phyloP scores from a whole-genome alignment of 306 rosid genomes.

The Fragaria vesca region DNA sequence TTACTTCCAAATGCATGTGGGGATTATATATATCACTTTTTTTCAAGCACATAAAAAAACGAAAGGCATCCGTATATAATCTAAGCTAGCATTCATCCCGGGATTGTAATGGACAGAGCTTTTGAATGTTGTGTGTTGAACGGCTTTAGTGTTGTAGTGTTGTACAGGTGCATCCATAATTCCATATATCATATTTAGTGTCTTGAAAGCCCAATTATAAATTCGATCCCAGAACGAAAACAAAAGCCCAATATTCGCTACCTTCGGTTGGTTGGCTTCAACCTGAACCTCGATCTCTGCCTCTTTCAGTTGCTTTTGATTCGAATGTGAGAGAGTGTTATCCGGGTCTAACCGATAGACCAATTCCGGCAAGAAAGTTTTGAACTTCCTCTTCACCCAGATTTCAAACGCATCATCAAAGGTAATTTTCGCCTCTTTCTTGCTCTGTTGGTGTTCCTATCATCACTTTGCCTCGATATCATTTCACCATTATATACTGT shows the following conservation, averaged over 20 bases:
- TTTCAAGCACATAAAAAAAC: too few relatives aligned
- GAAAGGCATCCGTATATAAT: too few relatives aligned
- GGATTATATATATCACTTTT: background rate
- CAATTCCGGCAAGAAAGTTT: background rate
- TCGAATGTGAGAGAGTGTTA: background rate
- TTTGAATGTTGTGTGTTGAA: too few relatives aligned
- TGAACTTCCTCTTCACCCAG: background rate
- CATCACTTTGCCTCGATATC: background rate
- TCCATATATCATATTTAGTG: too few relatives aligned
- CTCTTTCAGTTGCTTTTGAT: background rate
- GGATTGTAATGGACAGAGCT: too few relatives aligned
- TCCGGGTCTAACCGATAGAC: background rate
- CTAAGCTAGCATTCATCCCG: too few relatives aligned
- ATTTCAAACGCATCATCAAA: background rate
- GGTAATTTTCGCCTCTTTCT: constrained; percentile 11
- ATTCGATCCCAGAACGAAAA: background rate
- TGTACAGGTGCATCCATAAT: too few relatives aligned
- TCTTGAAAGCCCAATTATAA: too few relatives aligned
- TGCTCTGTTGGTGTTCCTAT: background rate
- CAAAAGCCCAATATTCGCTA: background rate
- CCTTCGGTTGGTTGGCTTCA: background rate
- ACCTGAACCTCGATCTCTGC: background rate
- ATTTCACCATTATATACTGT: background rate
- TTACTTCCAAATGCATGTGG: background rate
- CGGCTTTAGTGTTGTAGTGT: too few relatives aligned